Evolutionary conservation across 176 grass and related monocot genomes (phyloP).

Genomic region (Puccinellia tenuiflora): DNA sequence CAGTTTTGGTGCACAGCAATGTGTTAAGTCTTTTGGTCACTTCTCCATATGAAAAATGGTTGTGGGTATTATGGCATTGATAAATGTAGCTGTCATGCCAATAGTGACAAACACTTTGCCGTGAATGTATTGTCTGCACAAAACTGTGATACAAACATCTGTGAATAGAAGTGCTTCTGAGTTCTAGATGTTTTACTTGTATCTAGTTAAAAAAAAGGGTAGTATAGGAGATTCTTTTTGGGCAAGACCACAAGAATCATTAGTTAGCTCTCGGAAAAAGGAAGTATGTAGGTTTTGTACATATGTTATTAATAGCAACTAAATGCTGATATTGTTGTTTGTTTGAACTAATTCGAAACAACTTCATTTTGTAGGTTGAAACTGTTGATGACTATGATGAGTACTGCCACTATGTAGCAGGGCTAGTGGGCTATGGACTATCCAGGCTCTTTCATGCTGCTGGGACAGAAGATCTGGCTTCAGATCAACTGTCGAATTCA

Average conservation of each 20-base stretch:
- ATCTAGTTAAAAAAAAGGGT: background rate
- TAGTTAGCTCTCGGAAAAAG: background rate
- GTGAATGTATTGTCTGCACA: too few species aligned
- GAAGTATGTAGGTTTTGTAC: background rate
- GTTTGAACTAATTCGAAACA: conserved; percentile 17
- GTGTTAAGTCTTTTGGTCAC: background rate
- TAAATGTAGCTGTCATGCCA: background rate
- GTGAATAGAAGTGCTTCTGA: background rate
- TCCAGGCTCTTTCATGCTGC: conserved; percentile 90
- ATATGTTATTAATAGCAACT: background rate
- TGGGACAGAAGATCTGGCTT: conserved; percentile 66
- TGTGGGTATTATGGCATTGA: background rate
- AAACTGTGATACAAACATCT: background rate
- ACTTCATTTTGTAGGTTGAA: conserved; percentile 64
- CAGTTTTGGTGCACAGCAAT: conserved; percentile 5
- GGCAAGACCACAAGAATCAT: background rate
- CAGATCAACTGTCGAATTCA: conserved; percentile 78
- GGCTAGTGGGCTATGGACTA: conserved; percentile 88
- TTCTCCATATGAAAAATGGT: background rate
- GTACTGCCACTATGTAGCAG: conserved; percentile 98
- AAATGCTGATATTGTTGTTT: background rate
- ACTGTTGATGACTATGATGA: conserved; percentile 79
- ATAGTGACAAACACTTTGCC: background rate
- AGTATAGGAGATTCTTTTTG: background rate
- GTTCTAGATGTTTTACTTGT: background rate